These are phyloP conservation scores for Vitis hybrid DNA, from an alignment of 177 flowering plant species.

Conservation along the genomic window DNA sequence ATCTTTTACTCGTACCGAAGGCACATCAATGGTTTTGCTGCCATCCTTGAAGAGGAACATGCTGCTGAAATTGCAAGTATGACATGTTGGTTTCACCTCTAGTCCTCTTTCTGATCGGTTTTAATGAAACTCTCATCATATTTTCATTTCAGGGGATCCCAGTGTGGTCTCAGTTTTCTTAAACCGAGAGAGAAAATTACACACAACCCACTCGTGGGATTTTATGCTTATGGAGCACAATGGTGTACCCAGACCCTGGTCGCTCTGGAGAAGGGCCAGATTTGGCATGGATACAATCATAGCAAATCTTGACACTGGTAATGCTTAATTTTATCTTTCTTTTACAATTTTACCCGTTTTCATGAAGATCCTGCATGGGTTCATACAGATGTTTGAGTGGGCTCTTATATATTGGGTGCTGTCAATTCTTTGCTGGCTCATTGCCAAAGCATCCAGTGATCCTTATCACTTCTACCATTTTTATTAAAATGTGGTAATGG, in stretches of 20 bases:
- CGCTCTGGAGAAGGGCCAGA: slow-evolving; percentile 44
- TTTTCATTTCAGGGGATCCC: slow-evolving; percentile 38
- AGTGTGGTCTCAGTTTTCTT: slow-evolving; percentile 53
- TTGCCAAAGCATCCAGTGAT: too few relatives aligned
- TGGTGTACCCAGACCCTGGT: slow-evolving; percentile 19
- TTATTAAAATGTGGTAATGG: not conserved
- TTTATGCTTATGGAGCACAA: slow-evolving; percentile 43
- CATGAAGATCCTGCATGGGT: too few relatives aligned
- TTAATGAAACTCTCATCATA: not conserved
- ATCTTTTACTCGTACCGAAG: slow-evolving; percentile 51
- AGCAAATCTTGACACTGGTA: slow-evolving; percentile 60
- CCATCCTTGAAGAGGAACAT: slow-evolving; percentile 50
- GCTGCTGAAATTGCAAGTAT: slow-evolving; percentile 51
- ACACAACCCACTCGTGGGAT: slow-evolving; percentile 64
- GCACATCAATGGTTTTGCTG: slow-evolving; percentile 65
- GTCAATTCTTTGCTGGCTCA: too few relatives aligned
- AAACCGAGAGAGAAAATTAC: slow-evolving; percentile 31
- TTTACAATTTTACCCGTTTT: too few relatives aligned
- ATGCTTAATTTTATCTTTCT: not conserved
- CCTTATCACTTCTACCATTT: not conserved
- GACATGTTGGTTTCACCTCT: not conserved
- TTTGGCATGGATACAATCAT: slow-evolving; percentile 61
- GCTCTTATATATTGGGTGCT: too few relatives aligned
- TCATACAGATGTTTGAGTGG: too few relatives aligned
- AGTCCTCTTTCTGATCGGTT: too few relatives aligned